These are phyloP conservation scores for Botryobasidium botryosum DNA, from an alignment of 768 basidiomycete species.

Conservation along the genomic window DNA sequence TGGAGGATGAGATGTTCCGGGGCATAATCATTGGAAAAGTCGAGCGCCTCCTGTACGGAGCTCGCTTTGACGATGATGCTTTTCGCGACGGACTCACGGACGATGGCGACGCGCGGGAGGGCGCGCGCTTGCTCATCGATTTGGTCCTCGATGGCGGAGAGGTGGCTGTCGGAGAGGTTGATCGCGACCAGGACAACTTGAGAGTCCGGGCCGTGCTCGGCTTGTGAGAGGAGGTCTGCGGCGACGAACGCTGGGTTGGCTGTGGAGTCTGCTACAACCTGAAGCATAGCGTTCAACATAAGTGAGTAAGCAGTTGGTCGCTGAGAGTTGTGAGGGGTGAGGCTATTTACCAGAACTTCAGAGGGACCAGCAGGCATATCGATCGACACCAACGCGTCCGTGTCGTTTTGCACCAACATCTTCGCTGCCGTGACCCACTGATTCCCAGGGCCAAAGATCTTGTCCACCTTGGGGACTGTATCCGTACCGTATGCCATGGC, in stretches of 20 bases:
- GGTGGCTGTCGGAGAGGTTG: constrained; percentile 39
- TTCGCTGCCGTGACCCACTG: constrained; percentile 99
- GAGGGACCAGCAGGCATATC: constrained; percentile 99
- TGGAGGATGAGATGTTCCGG: constrained; percentile 96
- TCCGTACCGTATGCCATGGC: constrained; percentile 94
- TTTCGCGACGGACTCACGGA: constrained; percentile 75
- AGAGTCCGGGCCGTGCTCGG: constrained; percentile 95
- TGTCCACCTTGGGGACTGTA: constrained; percentile 94
- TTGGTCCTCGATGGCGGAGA: constrained; percentile 65
- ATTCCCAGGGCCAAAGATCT: constrained; percentile 97
- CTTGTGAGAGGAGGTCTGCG: constrained; percentile 92
- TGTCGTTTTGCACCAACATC: constrained; percentile 98
- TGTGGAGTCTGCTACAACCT: constrained; percentile 90
- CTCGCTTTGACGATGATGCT: constrained; percentile 70
- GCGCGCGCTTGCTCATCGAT: constrained; percentile 77
- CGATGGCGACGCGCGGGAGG: constrained; percentile 76
- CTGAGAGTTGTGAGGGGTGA: not conserved
- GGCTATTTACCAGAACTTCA: constrained; percentile 71
- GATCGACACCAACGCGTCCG: constrained; percentile 87
- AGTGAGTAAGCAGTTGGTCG: constrained; percentile 8
- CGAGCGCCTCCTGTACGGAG: constrained; percentile 56
- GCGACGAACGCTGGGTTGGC: constrained; percentile 83
- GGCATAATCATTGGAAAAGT: constrained; percentile 93
- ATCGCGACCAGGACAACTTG: constrained; percentile 90
- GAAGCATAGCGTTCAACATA: constrained; percentile 11